Conservation (phyloP, 2,329 filamentous ascomycete species). For the Claviceps monticola region DNA sequence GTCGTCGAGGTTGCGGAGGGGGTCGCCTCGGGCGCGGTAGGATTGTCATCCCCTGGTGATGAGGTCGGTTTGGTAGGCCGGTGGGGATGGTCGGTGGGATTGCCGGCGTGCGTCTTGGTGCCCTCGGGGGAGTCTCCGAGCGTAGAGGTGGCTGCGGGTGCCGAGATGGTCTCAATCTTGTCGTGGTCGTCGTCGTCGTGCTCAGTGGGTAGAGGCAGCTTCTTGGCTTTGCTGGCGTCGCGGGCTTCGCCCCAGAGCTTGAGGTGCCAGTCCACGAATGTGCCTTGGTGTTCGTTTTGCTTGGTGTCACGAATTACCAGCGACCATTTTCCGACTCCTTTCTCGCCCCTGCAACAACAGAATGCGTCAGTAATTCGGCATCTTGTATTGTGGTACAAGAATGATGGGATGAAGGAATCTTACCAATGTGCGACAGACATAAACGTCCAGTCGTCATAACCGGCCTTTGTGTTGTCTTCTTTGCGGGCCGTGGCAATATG, state of each 20-base stretch:
- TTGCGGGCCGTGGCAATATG: constrained; percentile 67
- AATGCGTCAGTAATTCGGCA: neutral
- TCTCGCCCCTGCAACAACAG: constrained; percentile 55
- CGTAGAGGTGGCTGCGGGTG: constrained; percentile 18
- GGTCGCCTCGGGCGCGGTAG: neutral
- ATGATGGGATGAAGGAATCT: constrained; percentile 15
- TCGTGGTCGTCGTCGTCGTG: constrained; percentile 76
- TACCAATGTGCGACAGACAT: constrained; percentile 97
- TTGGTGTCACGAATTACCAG: constrained; percentile 76
- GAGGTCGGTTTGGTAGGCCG: constrained; percentile 39
- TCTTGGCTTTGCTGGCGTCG: constrained; percentile 56
- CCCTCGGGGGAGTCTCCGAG: constrained; percentile 33
- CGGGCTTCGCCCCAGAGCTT: constrained; percentile 88
- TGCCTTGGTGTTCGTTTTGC: constrained; percentile 63
- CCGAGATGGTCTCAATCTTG: constrained; percentile 35
- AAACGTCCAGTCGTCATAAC: constrained; percentile 94
- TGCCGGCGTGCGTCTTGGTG: constrained; percentile 24
- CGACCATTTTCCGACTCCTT: constrained; percentile 78
- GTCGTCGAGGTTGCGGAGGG: constrained; percentile 10
- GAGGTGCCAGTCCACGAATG: constrained; percentile 81
- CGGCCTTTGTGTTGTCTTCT: constrained; percentile 49
- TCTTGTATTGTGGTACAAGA: neutral
- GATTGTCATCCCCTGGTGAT: neutral
- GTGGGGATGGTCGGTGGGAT: constrained; percentile 50
- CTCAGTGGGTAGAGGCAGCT: constrained; percentile 69